Conservation (phyloP, 2,329 filamentous ascomycete genomes). For the Pseudophaeomoniella oleicola region DNA sequence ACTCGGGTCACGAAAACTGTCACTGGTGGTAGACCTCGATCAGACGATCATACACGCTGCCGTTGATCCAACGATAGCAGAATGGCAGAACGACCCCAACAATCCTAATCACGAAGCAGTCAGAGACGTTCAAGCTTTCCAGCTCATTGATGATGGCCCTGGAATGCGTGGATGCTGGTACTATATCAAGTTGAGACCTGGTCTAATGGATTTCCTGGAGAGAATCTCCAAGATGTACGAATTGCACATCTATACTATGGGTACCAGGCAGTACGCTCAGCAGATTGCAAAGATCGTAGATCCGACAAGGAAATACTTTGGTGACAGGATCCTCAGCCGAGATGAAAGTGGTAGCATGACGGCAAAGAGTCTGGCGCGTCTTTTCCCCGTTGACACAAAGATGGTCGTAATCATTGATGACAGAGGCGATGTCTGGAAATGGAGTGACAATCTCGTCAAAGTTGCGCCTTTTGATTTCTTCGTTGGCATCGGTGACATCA, state of each 20-base stretch:
- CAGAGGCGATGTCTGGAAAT: conserved; percentile 89
- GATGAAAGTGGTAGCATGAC: conserved; percentile 93
- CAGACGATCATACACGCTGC: conserved; percentile 98
- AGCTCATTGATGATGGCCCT: conserved; percentile 73
- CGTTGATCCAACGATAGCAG: conserved; percentile 87
- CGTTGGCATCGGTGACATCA: conserved; percentile 95
- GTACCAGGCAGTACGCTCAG: conserved; percentile 86
- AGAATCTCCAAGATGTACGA: conserved; percentile 72
- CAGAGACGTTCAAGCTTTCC: conserved; percentile 76
- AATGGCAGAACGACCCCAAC: conserved; percentile 79
- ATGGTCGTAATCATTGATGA: conserved; percentile 99
- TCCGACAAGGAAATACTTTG: conserved; percentile 76
- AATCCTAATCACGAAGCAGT: conserved; percentile 88
- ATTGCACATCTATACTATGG: conserved; percentile 98
- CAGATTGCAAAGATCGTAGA: conserved; percentile 89
- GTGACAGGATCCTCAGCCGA: conserved; percentile 85
- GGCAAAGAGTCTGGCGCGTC: conserved; percentile 72
- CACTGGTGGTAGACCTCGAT: conserved; percentile 89
- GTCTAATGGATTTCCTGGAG: conserved; percentile 65
- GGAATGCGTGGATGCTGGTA: conserved; percentile 74
- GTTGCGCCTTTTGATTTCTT: conserved; percentile 96
- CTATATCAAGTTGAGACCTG: conserved; percentile 94
- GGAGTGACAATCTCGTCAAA: conserved; percentile 84
- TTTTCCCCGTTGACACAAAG: conserved; percentile 93
- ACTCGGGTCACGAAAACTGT: conserved; percentile 68